Percentiles rank a stretch among this genome's conserved stretches.
These are phyloP conservation scores for Paramecium pentaurelia DNA, from an alignment of 73 alveolate species.

Conservation along the genomic window DNA sequence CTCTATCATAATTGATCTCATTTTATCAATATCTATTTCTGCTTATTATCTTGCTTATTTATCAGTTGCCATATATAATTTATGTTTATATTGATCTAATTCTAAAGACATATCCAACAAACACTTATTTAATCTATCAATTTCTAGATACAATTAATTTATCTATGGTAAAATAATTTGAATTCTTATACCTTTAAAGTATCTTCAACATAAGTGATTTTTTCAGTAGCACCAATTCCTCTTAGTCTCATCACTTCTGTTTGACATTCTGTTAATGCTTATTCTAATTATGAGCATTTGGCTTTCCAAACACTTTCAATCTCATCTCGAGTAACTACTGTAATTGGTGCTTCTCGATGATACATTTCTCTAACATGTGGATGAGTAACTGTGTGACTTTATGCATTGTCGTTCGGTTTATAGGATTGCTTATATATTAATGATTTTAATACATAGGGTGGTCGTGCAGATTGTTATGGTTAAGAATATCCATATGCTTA, in stretches of 20 bases:
- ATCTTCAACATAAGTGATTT: slow-evolving; percentile 31
- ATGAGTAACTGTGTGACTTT: slow-evolving; percentile 41
- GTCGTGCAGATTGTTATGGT: not conserved
- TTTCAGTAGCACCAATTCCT: slow-evolving; percentile 32
- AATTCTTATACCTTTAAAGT: not conserved
- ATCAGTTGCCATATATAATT: slow-evolving; percentile 28
- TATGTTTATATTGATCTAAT: slow-evolving; percentile 22
- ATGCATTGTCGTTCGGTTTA: not conserved
- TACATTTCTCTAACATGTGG: slow-evolving; percentile 33
- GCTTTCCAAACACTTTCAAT: slow-evolving; percentile 47
- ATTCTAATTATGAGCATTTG: slow-evolving; percentile 12
- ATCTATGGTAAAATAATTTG: not conserved
- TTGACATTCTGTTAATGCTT: slow-evolving; percentile 32
- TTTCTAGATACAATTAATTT: slow-evolving; percentile 29
- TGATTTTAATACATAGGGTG: not conserved
- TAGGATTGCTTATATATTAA: not conserved
- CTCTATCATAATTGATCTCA: slow-evolving; percentile 29
- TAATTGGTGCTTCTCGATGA: slow-evolving; percentile 45
- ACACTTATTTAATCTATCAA: slow-evolving; percentile 38
- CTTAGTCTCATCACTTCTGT: slow-evolving; percentile 47
- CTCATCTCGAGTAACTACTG: slow-evolving; percentile 35
- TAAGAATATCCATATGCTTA: not conserved
- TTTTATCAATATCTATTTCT: slow-evolving; percentile 39
- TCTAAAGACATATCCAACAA: slow-evolving; percentile 32
- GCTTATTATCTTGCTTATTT: slow-evolving; percentile 11